A percentile compares a stretch with the other conserved stretches of the same genome.
Evolutionary conservation across 768 basidiomycete species (phyloP).

Genomic region (Dentipellis sp.): DNA sequence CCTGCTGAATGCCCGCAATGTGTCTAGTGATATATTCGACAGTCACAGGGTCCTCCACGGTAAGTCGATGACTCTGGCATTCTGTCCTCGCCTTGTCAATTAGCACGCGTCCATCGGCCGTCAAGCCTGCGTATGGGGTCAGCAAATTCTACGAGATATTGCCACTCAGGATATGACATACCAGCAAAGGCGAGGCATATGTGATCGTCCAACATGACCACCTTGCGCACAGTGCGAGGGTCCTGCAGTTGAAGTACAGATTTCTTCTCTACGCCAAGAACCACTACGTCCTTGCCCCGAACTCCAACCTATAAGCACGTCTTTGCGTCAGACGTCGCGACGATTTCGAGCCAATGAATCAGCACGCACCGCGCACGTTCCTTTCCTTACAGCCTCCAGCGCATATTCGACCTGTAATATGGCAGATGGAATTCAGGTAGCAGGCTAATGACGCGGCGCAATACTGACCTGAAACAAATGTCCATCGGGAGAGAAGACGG

Average conservation of each 20-base stretch:
- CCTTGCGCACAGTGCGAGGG: constrained; percentile 94
- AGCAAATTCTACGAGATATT: constrained; percentile 1
- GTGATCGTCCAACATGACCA: constrained; percentile 98
- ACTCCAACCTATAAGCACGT: constrained; percentile 70
- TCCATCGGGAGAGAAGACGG: constrained; percentile 97
- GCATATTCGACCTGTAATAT: constrained; percentile 89
- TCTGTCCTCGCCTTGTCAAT: constrained; percentile 98
- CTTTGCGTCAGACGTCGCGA: background rate
- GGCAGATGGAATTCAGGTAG: constrained; percentile 13
- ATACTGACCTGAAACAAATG: constrained; percentile 87
- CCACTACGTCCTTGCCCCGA: constrained; percentile 88
- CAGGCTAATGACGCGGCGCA: background rate
- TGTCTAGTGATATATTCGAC: constrained; percentile 98
- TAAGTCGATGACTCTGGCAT: constrained; percentile 94
- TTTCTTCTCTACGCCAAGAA: constrained; percentile 99
- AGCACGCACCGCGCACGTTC: constrained; percentile 83
- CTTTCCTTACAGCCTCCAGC: constrained; percentile 92
- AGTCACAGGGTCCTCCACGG: constrained; percentile 96
- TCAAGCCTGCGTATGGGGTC: constrained; percentile 55
- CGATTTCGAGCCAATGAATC: constrained; percentile 4
- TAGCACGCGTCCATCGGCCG: constrained; percentile 93
- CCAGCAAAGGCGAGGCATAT: constrained; percentile 96
- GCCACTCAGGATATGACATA: constrained; percentile 26
- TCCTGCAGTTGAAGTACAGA: constrained; percentile 96
- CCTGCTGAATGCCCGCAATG: constrained; percentile 99